These are phyloP conservation scores for Vaccinium myrtillus DNA, from an alignment of 148 eudicot species.

Conservation along the genomic window DNA sequence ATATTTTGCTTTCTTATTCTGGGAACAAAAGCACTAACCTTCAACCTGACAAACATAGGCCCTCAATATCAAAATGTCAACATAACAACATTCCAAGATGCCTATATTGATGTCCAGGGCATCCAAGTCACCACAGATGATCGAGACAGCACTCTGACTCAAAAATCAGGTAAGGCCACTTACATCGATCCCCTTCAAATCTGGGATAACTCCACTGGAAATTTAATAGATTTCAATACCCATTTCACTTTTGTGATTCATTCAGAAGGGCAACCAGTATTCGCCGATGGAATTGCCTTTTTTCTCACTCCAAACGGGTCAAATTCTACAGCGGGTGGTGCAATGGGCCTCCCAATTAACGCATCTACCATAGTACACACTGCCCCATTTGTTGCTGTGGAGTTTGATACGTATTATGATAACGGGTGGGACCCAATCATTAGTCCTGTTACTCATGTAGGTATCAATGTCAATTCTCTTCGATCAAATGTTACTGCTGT, in stretches of 20 bases:
- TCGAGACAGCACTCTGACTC: not conserved
- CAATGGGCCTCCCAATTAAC: not conserved
- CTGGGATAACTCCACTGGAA: conserved; percentile 14
- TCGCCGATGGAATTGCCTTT: not conserved
- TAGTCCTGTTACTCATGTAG: conserved; percentile 4
- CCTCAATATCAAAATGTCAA: not conserved
- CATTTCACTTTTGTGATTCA: conserved; percentile 6
- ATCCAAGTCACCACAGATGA: not conserved
- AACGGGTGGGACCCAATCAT: not conserved
- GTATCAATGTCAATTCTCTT: conserved; percentile 10
- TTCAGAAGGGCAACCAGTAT: not conserved
- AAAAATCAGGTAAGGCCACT: not conserved
- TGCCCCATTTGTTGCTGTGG: conserved; percentile 22
- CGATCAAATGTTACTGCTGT: not conserved
- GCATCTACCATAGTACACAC: not conserved
- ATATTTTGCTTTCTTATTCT: not conserved
- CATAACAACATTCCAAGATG: not conserved
- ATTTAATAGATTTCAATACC: conserved; percentile 7
- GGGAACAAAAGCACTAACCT: not conserved
- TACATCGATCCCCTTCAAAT: not conserved
- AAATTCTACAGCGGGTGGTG: not conserved
- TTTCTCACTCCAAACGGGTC: not conserved
- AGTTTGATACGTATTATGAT: not conserved
- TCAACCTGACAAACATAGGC: not conserved
- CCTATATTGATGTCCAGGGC: not conserved